Base-by-base conservation (phyloP, 306 rosid genomes). In the Hippophae tibetana region DNA sequence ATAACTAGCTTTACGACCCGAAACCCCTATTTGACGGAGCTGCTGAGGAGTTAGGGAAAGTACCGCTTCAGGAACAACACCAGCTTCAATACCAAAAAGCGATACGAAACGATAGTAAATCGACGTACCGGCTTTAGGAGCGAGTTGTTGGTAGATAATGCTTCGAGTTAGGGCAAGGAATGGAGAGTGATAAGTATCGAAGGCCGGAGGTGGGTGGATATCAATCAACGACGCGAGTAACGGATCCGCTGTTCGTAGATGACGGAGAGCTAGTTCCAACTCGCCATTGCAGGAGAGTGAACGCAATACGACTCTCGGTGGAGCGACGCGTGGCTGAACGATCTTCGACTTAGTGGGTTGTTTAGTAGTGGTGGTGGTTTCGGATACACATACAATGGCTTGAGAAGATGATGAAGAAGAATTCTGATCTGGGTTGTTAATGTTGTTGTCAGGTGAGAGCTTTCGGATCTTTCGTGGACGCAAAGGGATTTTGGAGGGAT, bases 391-490 rank as follows among this genome's bases (percentile, higher is more conserved):
- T 1, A 48, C 43, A 43, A 56, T 13, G 25, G 53, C 63, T 65
- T 64, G 11, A 56, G 69, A 94, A 12, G 81, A 65, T 7, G 54
- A 87, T 7, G 54, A 87, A n/a, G 86, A 68, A 7, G 79, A 58
- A 7, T 74, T 71, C 1, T 86, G 76, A 67, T 86, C 95, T 13
- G 83, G 47, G 56, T 31, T 31, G 38, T 31, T 31, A 31, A 31
- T 31, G 38, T 31, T 27, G 38, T 52, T 54, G 7, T 60, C 80
- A 4, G 95, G 90, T 2, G 97, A 88, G 69, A 93, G 79, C 77
- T 88, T 93, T 7, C 95, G 86, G 67, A 93, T 89, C 78, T 93
- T 93, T 10, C 95, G 81, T 6, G 99, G 99, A 40, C 99, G 99
- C 74, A 82, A 85, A 46, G 99, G 99, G 69, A 93, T 88, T 81